Conservation (phyloP, 1,284 basidiomycete genomes). For the Malassezia slooffiae region DNA sequence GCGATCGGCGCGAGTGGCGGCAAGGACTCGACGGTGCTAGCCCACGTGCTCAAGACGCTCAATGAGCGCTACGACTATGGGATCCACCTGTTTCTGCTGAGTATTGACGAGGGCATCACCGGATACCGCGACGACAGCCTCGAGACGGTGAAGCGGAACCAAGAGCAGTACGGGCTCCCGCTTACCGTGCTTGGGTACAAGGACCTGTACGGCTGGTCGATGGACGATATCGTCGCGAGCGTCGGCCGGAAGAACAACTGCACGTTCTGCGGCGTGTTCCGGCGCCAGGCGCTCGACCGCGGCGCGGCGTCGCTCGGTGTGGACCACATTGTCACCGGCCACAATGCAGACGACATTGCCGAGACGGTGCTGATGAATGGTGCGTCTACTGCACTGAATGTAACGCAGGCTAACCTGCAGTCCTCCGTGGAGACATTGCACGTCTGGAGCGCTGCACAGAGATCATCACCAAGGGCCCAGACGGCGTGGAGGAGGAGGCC, state of each 20-base stretch:
- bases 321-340: constrained; percentile 96
- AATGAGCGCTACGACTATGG: constrained; percentile 91
- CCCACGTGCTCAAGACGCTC: constrained; percentile 87
- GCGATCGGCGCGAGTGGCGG: constrained; percentile 97
- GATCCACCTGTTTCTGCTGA: constrained; percentile 78
- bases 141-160: constrained; percentile 97
- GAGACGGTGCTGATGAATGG: constrained; percentile 99
- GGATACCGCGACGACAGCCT: constrained; percentile 95
- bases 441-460: constrained; percentile 83
- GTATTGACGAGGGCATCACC: constrained; percentile 96
- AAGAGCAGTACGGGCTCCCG: constrained; percentile 85
- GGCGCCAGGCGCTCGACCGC: constrained; percentile 86
- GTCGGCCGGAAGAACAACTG: constrained; percentile 98
- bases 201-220: constrained; percentile 97
- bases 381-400: constrained; percentile 52
- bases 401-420: too few species aligned
- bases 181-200: constrained; percentile 91
- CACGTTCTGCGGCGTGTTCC: constrained; percentile 96
- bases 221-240: constrained; percentile 88
- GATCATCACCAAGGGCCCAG: constrained; percentile 55
- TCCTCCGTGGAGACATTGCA: constrained; percentile 93
- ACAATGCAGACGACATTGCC: constrained; percentile 97
- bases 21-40: constrained; percentile 96
- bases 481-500: constrained; percentile 20
- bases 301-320: constrained; percentile 79